A percentile compares a stretch with the other conserved stretches of the same genome.
These are phyloP conservation scores for Lepidium africanum DNA, from an alignment of 345 rosid genomes.

Conservation along the genomic window DNA sequence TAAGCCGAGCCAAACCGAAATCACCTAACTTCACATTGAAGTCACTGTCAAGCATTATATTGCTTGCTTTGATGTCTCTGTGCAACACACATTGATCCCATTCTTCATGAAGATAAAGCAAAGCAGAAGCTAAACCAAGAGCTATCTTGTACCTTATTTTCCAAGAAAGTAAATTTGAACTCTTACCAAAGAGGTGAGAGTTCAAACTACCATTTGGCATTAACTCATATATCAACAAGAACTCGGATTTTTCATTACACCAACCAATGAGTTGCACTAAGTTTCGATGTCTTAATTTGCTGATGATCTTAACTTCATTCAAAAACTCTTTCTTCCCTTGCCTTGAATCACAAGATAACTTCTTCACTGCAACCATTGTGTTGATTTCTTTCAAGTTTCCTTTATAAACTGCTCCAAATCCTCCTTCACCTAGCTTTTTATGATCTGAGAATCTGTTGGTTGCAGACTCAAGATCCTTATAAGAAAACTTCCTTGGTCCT, in stretches of 20 bases:
- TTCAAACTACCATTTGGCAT: constrained; percentile 36
- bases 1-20: constrained; percentile 34
- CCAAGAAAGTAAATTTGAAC: constrained; percentile 21
- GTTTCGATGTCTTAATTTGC: constrained; percentile 31
- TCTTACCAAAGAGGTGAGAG: constrained; percentile 24
- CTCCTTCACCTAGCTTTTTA: constrained; percentile 39
- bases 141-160: constrained; percentile 21
- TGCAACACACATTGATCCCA: constrained; percentile 43
- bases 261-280: constrained; percentile 39
- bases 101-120: constrained; percentile 38
- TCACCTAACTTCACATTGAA: constrained; percentile 45
- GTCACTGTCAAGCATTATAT: constrained; percentile 29
- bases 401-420: constrained; percentile 37
- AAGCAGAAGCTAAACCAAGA: constrained; percentile 27
- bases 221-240: constrained; percentile 31
- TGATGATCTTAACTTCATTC: constrained; percentile 31
- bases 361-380: constrained; percentile 34
- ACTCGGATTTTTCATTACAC: constrained; percentile 34
- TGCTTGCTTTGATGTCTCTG: constrained; percentile 33
- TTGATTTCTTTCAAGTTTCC: constrained; percentile 21
- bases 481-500: constrained; percentile 35
- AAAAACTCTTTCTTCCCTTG: constrained; percentile 37
- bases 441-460: constrained; percentile 28
- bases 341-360: constrained; percentile 25
- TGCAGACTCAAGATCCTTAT: constrained; percentile 26